Conservation (phyloP, 257 asterid species). For the Voacanga thouarsii region DNA sequence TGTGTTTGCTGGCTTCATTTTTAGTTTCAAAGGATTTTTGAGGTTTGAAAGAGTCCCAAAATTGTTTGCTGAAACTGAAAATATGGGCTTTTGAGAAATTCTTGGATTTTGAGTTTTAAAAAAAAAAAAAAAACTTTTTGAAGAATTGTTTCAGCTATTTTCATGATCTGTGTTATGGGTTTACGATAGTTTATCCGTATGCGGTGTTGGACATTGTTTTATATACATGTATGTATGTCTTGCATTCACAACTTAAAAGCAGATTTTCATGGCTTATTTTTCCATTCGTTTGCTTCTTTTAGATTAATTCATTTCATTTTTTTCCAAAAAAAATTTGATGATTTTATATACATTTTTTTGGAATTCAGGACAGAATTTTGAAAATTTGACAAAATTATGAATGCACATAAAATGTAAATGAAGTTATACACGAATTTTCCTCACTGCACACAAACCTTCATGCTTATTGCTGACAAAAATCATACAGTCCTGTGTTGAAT, state of each 20-base stretch:
- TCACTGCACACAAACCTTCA: background rate
- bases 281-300: background rate
- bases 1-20: background rate
- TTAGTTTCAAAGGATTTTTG: background rate
- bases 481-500: background rate
- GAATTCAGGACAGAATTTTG: background rate
- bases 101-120: background rate
- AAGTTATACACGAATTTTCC: background rate
- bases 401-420: background rate
- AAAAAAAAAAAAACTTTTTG: too few relatives aligned
- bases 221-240: background rate
- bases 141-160: background rate
- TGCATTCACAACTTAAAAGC: background rate
- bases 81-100: background rate
- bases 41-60: background rate
- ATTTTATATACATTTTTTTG: too few relatives aligned
- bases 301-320: background rate
- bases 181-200: background rate
- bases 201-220: background rate
- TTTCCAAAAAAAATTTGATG: background rate
- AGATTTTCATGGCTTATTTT: background rate
- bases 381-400: background rate
- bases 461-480: background rate
- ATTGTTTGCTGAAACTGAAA: background rate
- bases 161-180: background rate